Percentiles rank a stretch among this genome's conserved stretches.
Conservation (phyloP, 106 monocot species). For the Amphibolis antarctica region DNA sequence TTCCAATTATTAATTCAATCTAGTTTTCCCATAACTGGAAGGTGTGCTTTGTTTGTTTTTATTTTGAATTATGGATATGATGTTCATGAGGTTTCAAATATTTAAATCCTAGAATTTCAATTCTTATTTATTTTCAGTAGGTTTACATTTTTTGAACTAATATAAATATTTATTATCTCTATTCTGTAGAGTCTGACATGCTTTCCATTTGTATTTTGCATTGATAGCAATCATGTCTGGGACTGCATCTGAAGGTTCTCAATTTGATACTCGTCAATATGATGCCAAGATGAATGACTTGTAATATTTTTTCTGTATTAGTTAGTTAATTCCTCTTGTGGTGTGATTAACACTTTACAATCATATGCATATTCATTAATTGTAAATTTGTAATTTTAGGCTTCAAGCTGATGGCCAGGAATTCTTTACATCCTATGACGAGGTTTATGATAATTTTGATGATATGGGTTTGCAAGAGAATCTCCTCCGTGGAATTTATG, state of each 20-base stretch:
- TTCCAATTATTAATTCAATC: too few relatives aligned
- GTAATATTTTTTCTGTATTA: not conserved
- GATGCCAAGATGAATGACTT: conserved; percentile 8
- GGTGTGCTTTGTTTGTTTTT: too few relatives aligned
- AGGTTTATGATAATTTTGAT: conserved; percentile 7
- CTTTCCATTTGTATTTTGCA: too few relatives aligned
- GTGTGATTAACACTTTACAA: not conserved
- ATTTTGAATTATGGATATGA: too few relatives aligned
- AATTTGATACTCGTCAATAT: conserved; percentile 9
- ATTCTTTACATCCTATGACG: conserved; percentile 10
- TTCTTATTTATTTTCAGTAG: too few relatives aligned
- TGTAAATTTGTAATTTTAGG: not conserved
- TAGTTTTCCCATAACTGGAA: too few relatives aligned
- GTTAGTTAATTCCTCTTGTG: not conserved
- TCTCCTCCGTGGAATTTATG: conserved; percentile 12
- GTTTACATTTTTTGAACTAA: too few relatives aligned
- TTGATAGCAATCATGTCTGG: not conserved
- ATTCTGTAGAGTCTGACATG: too few relatives aligned
- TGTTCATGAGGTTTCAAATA: too few relatives aligned
- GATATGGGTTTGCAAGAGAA: conserved; percentile 11
- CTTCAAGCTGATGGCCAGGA: conserved; percentile 6
- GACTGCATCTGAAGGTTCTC: conserved; percentile 1
- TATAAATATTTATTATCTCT: too few relatives aligned
- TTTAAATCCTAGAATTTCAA: too few relatives aligned
- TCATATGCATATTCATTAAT: not conserved